Evolutionary conservation across 108 stramenopile genomes (phyloP), one percentile per base, ranked within the genome.

Genomic region (Pseudonitzschia multistriata): DNA sequence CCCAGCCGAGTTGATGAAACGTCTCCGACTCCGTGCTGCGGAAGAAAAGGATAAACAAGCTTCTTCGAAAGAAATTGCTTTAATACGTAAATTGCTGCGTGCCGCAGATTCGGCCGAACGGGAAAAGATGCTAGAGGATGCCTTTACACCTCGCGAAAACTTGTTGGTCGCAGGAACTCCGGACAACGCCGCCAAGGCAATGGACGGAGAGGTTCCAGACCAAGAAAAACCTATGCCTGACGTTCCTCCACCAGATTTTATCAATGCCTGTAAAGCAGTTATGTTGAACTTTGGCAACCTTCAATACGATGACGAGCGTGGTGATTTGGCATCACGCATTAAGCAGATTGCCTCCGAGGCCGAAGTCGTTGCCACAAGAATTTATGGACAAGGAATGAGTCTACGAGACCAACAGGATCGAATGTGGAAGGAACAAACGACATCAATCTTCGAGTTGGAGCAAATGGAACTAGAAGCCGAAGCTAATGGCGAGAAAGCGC

Each of bases 381-480:
- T 93, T 75, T 96, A 90, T 74, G 94, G 94, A 55, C 84, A 93
- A 71, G 90, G 91, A 27, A 91, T 91, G 90, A 82, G 83, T 48
- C 65, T 86, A 30, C 79, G 88, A 54, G 94, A 93, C 68, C 92
- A 93, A 74, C 94, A 94, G 76, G 92, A 96, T 74, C 86, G 86
- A 42, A 79, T 77, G 29, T 96, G 88, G 89, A 83, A 88, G 74
- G 89, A 93, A 70, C 78, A 85, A 60, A 92, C 92, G 55, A 93
- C 92, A 5, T 90, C 89, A 11, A 93, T 96, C 67, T 96, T 93
- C 68, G 94, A 96, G 67, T 78, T 96, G 39, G 94, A 93, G 64
- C 74, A 61, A 50, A 87, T 92, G 80, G 94, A 96, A 74, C 88
- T 93, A 42, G 86, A 93, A 62, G 94, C 91, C 14, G 89, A 85